Evolutionary conservation across 257 asterid species (phyloP).

Genomic region (Dorcoceras hygrometricum): DNA sequence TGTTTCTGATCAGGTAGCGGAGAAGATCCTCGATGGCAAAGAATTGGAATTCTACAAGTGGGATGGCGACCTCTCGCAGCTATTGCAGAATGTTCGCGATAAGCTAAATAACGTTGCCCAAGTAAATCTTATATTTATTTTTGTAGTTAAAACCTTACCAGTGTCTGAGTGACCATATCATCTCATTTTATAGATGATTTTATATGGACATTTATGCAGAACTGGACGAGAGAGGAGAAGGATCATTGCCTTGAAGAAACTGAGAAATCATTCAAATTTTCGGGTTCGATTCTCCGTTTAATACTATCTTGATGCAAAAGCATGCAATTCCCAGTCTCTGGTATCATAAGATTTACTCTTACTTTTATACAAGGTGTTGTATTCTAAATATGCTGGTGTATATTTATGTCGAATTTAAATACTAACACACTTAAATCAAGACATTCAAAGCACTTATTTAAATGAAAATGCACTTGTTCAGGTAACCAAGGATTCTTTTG

Average conservation of each 20-base stretch:
- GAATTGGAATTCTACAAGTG: conserved; percentile 94
- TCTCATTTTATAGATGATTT: neutral
- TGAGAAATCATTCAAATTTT: conserved; percentile 87
- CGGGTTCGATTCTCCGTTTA: conserved; percentile 78
- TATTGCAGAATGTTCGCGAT: conserved; percentile 77
- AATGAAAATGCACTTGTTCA: no score
- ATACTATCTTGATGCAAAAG: conserved; percentile 46
- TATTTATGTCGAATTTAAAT: no score
- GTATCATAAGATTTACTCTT: neutral
- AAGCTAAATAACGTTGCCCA: conserved; percentile 79
- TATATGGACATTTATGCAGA: conserved; percentile 32
- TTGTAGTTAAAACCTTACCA: neutral
- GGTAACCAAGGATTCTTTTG: no score
- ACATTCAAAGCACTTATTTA: no score
- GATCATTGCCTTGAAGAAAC: conserved; percentile 90
- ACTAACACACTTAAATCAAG: no score
- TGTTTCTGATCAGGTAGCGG: conserved; percentile 56
- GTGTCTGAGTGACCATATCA: neutral
- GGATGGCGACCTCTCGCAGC: conserved; percentile 81
- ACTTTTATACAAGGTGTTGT: neutral
- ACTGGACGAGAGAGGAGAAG: conserved; percentile 87
- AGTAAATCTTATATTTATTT: conserved; percentile 31
- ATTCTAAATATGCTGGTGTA: neutral
- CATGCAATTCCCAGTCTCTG: conserved; percentile 2
- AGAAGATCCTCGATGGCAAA: conserved; percentile 58